A percentile compares a stretch with the other conserved stretches of the same genome.
phyloP scores from a whole-genome alignment of 2,329 filamentous ascomycete species.

The Albifimbria verrucaria region DNA sequence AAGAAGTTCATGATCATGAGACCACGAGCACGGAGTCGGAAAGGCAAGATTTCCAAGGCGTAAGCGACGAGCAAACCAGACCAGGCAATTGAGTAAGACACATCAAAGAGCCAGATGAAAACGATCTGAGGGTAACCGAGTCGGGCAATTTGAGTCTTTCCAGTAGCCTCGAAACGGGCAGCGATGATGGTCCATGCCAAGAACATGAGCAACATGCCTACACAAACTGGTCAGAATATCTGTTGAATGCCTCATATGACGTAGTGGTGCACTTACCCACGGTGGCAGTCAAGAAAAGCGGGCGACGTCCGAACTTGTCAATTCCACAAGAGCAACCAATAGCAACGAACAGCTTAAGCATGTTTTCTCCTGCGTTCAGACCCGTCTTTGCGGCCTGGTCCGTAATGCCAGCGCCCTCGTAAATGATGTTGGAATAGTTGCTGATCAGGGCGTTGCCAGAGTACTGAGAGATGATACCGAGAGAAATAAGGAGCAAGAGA shows the following conservation, averaged over 20 bases:
- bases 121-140: conserved; percentile 3
- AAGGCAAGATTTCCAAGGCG: conserved; percentile 2
- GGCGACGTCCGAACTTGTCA: conserved; percentile 2
- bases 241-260: neutral
- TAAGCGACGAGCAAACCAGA: conserved; percentile 3
- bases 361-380: conserved; percentile 2
- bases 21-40: conserved; percentile 2
- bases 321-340: conserved; percentile 1
- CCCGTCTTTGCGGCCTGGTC: conserved; percentile 4
- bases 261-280: conserved; percentile 1
- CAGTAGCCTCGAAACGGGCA: conserved; percentile 2
- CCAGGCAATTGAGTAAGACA: conserved; percentile 3
- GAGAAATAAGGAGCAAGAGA: conserved; percentile 6
- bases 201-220: conserved; percentile 3
- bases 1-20: conserved; percentile 4
- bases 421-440: conserved; percentile 3
- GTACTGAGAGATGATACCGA: conserved; percentile 17
- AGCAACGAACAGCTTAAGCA: conserved; percentile 3
- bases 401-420: conserved; percentile 3
- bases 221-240: neutral
- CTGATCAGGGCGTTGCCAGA: conserved; percentile 10
- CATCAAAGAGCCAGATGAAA: conserved; percentile 2
- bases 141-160: neutral
- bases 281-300: conserved; percentile 3
- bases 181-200: conserved; percentile 2